These are phyloP conservation scores for Penicillium oxalicum DNA, from an alignment of 2,329 filamentous ascomycete genomes.

Conservation along the genomic window DNA sequence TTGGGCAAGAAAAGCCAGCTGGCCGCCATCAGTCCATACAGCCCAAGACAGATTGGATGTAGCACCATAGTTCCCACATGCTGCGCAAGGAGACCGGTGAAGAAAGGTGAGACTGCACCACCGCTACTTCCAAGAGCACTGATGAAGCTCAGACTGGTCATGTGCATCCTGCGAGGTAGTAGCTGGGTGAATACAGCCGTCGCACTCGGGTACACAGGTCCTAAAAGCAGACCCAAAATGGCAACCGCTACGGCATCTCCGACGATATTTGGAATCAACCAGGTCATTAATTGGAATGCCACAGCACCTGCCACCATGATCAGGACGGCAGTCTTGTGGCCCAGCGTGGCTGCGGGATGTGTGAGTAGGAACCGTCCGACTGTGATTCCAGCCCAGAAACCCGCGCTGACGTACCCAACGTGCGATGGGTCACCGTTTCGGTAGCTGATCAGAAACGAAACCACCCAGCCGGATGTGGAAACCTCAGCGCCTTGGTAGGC, in stretches of 20 bases:
- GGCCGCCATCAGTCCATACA: conserved; percentile 50
- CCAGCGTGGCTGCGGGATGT: conserved; percentile 59
- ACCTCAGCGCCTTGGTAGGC: conserved; percentile 82
- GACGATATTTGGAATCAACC: conserved; percentile 70
- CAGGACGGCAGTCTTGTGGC: conserved; percentile 66
- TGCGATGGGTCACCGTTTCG: conserved; percentile 62
- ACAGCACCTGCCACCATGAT: conserved; percentile 56
- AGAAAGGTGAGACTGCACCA: conserved; percentile 41
- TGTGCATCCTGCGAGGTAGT: conserved; percentile 36
- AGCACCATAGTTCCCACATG: conserved; percentile 44
- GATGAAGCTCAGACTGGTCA: conserved; percentile 35
- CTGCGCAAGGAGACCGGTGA: conserved; percentile 46
- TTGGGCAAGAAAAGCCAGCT: conserved; percentile 50
- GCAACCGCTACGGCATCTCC: conserved; percentile 62
- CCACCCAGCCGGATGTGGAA: conserved; percentile 78
- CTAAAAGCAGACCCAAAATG: conserved; percentile 67
- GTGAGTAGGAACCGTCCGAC: conserved; percentile 67
- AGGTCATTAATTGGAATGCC: conserved; percentile 68
- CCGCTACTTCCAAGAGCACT: conserved; percentile 39
- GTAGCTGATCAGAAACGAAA: conserved; percentile 71
- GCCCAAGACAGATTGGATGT: conserved; percentile 51
- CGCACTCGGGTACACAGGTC: conserved; percentile 73
- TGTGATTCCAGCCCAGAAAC: conserved; percentile 66
- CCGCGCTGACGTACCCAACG: conserved; percentile 74
- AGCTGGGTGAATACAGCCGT: conserved; percentile 55